Evolutionary conservation across 1,284 basidiomycete genomes (phyloP), one percentile per base, ranked within the genome.

Genomic region (Pholiota adiposa): DNA sequence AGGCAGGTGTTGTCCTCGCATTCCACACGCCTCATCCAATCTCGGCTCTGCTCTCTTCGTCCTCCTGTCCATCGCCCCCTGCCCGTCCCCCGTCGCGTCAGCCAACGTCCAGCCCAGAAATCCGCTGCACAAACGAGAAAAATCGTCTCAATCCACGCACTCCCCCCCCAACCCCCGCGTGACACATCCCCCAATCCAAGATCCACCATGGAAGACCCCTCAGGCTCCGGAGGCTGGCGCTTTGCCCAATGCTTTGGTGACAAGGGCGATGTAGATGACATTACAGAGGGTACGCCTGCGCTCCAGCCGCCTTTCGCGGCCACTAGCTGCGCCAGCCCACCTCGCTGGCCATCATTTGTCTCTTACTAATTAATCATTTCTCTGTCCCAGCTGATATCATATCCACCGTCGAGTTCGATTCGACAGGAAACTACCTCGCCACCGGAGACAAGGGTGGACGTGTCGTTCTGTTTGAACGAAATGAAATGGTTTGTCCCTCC

Each of bases 241-340:
- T 99, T 99, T 77, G 97, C 97, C 56, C 97, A 99, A 76, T 99
- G 97, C 81, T 99, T 99, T 76, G 97, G 97, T 70, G 96, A 98
- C 84, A 97, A 97, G 85, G 96, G 94, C 69, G 93, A 99, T 75
- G 97, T 99, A 29, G 97, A 99, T 75, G 97, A 99, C 77, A 99
- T 99, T 74, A 99, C 97, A 64, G 97, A 99, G 83, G 96, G 96
- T 96, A 69, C 68, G 78, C 72, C 38, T 62, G 55, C 61, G 59
- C 59, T 56, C 43, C 34, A 48, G 53, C 53, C 55, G 59, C 52
- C 56, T 51, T 36, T 51, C 60, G 63, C 60, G 60, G 66, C 56
- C 46, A 62, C 58, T 59, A 51, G 56, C 56, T 31, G 18, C 56
- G 23, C 6, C 27, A 38, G 18, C 52, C 27, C 33, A 56, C 51